Base-by-base conservation (phyloP, 1,284 basidiomycete species). In the Chondrostereum purpureum region DNA sequence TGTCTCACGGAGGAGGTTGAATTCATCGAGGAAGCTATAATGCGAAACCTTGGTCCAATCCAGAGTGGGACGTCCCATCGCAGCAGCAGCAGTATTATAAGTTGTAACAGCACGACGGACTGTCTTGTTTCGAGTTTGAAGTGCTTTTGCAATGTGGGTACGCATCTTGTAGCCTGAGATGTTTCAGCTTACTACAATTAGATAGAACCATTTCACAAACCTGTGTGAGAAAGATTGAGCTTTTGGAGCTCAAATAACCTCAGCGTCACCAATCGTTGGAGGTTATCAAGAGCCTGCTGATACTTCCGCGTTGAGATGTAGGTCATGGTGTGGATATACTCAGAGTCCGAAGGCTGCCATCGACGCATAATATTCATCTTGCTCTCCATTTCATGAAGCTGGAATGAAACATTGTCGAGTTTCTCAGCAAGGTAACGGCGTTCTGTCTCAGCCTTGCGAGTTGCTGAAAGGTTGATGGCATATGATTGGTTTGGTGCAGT, bases 191-290 rank as follows among this genome's bases (percentile, higher is more conserved):
- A n/a, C 27, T 4, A 22, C 10, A 20, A 19, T 17, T 24, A 12
- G 14, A 24, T n/a, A 2, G 33, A 18, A n/a, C 19, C 3, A 27
- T 42, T 16, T 11, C 8, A 43, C 33, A 38, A 43, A 47, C 46
- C 46, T 23, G 46, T 44, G n/a, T 27, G 22, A 21, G 46, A 47
- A 6, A 46, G 19, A 39, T 58, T 51, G 1, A 54, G 23, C 42
- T 59, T 57, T 3, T 47, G 39, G 10, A 61, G 40, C 49, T 60
- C 58, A 36, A 60, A 54, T 19, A 60, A 46, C 4, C 52, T 50
- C 35, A 52, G 53, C 0, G 58, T 50, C 2, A 59, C 53, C 1
- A 61, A 47, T 3, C 47, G 37, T 31, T 60, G 51, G 0, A 61
- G 49, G 3, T 47, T 36, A 33, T 53, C 55, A 13, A 58, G 33